A percentile compares a stretch with the other conserved stretches of the same genome.
These are phyloP conservation scores for Fusarium albosuccineum DNA, from an alignment of 2,329 filamentous ascomycete genomes.

Conservation along the genomic window DNA sequence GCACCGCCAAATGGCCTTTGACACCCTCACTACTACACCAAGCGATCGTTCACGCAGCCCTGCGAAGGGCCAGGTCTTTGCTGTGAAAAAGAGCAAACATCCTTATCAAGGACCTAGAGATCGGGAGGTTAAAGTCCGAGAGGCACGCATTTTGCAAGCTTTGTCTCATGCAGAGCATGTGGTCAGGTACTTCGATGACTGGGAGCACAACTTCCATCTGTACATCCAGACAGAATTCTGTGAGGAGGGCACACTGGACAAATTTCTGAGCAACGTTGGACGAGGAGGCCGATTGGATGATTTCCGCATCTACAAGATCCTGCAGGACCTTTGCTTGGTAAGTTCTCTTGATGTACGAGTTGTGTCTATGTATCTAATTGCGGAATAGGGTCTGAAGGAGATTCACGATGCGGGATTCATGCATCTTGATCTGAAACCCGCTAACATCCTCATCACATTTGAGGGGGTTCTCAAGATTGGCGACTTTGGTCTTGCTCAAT, in stretches of 20 bases:
- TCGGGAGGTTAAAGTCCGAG: slow-evolving; percentile 84
- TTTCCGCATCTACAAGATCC: slow-evolving; percentile 98
- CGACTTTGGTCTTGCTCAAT: slow-evolving; percentile 85
- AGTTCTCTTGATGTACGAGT: slow-evolving; percentile 48
- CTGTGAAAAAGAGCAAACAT: slow-evolving; percentile 92
- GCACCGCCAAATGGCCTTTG: slow-evolving; percentile 49
- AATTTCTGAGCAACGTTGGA: slow-evolving; percentile 86
- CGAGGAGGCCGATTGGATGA: slow-evolving; percentile 90
- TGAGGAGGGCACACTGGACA: slow-evolving; percentile 90
- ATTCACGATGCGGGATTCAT: slow-evolving; percentile 91
- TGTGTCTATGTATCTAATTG: slow-evolving; percentile 16
- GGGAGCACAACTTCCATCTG: slow-evolving; percentile 86
- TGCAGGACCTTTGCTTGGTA: slow-evolving; percentile 87
- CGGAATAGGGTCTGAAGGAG: slow-evolving; percentile 80
- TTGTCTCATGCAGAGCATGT: slow-evolving; percentile 87
- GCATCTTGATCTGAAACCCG: slow-evolving; percentile 87
- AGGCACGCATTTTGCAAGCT: slow-evolving; percentile 83
- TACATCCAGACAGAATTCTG: slow-evolving; percentile 99
- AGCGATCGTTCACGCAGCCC: slow-evolving; percentile 64
- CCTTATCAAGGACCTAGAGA: slow-evolving; percentile 83
- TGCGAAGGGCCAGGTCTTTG: slow-evolving; percentile 76
- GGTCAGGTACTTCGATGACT: slow-evolving; percentile 84
- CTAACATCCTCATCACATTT: slow-evolving; percentile 85
- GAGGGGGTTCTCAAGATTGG: slow-evolving; percentile 87
- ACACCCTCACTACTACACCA: slow-evolving; percentile 60